Evolutionary conservation across 371 early-diverging fungal species (phyloP).

Genomic region (Mucor sp.): DNA sequence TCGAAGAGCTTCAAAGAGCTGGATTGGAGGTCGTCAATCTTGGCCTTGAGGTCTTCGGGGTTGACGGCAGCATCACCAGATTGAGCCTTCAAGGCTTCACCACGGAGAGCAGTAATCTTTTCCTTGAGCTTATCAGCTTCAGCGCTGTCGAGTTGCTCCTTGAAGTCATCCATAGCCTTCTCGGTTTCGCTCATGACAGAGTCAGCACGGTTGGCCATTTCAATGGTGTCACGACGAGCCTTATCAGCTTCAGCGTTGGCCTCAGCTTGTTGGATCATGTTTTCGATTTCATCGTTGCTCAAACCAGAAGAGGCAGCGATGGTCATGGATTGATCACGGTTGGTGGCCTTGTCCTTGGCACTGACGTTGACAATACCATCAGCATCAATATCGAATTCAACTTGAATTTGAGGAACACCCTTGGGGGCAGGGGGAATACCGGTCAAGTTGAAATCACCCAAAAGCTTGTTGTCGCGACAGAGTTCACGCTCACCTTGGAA

Average conservation of each 20-base stretch:
- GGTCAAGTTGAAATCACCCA: conserved; percentile 96
- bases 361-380: conserved; percentile 99
- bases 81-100: conserved; percentile 67
- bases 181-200: conserved; percentile 89
- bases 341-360: conserved; percentile 97
- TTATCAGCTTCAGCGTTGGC: conserved; percentile 90
- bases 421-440: conserved; percentile 89
- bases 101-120: conserved; percentile 80
- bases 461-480: conserved; percentile 95
- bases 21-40: conserved; percentile 83
- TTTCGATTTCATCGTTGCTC: conserved; percentile 94
- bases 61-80: conserved; percentile 58
- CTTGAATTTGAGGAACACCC: conserved; percentile 94
- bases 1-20: conserved; percentile 93
- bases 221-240: conserved; percentile 89
- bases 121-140: conserved; percentile 82
- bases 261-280: conserved; percentile 95
- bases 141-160: conserved; percentile 85
- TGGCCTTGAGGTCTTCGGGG: conserved; percentile 78
- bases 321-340: conserved; percentile 84
- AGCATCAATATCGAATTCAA: conserved; percentile 99
- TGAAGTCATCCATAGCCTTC: conserved; percentile 93
- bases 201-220: conserved; percentile 94
- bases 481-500: conserved; percentile 99
- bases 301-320: conserved; percentile 98